Base-by-base conservation (phyloP, 202 grass and related monocot genomes). In the Zoysia matrella region DNA sequence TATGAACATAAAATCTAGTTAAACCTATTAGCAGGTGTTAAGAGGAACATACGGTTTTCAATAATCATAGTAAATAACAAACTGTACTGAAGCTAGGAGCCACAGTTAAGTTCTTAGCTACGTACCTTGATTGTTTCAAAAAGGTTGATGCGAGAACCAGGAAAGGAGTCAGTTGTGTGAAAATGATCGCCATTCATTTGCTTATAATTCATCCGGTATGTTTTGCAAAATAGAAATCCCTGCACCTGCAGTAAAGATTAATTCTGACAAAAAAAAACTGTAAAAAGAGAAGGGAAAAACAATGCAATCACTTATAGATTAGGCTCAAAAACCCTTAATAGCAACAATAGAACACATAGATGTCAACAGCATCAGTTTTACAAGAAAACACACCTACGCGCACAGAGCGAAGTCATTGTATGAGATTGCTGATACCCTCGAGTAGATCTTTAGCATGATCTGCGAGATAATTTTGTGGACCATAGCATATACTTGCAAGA, bases 401-500 rank as follows among this genome's bases (percentile, higher is more conserved):
- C 46, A 42, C 40, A 48, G 58, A 69, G 48, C 55, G 3, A 70
- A 41, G 9, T 78, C 53, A 69, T 67, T 75, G 39, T 67, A 18
- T 41, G 67, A 54, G 50, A 82, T 81, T n/a, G n/a, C n/a, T 15
- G 3, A 83, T 74, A 62, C 69, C 80, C 83, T 89, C 76, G 55
- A 97, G 88, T 60, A 94, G 47, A 89, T 72, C 30, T 68, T 87
- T 87, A 71, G 79, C 83, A 79, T 74, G 76, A 84, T 77, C 54
- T 68, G 71, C 61, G 64, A 92, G 69, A 91, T 94, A 82, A 76
- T 84, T 81, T 13, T 86, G 64, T 74, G 90, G 80, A 58, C 88
- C 86, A 83, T 93, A 91, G 73, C 90, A 94, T 89, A 93, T 83
- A 64, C 30, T 85, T 54, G 84, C 85, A 74, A 98, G 87, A 85